A percentile compares a stretch with the other conserved stretches of the same genome.
phyloP scores from a whole-genome alignment of 2,329 filamentous ascomycete species.

The Aspergillus sp. region DNA sequence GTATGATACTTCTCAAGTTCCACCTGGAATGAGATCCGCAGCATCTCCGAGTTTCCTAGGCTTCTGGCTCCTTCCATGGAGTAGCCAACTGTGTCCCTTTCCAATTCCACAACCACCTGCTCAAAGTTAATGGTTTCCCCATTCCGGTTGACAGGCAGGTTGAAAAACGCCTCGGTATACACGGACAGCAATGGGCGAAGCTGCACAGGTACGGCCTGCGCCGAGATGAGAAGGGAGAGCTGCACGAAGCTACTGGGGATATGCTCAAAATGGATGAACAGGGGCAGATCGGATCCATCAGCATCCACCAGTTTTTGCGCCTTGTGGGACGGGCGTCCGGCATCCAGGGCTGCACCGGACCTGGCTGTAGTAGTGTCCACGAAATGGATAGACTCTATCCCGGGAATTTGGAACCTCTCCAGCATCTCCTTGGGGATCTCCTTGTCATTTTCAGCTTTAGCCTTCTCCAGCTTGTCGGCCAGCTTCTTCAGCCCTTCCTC shows the following conservation, averaged over 20 bases:
- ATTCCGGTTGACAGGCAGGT: constrained; percentile 76
- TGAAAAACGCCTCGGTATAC: constrained; percentile 92
- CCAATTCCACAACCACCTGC: constrained; percentile 85
- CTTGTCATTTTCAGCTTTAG: constrained; percentile 84
- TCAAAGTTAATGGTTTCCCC: constrained; percentile 83
- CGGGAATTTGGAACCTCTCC: constrained; percentile 77
- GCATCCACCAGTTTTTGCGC: constrained; percentile 76
- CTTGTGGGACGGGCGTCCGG: constrained; percentile 67
- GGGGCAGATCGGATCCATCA: constrained; percentile 63
- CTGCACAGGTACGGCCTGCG: constrained; percentile 72
- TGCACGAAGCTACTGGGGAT: constrained; percentile 92
- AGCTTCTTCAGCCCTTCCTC: constrained; percentile 77
- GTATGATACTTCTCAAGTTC: constrained; percentile 85
- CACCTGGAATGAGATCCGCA: constrained; percentile 79
- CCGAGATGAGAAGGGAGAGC: constrained; percentile 77
- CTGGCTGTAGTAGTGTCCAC: constrained; percentile 84
- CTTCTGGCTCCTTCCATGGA: constrained; percentile 66
- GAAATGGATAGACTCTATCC: constrained; percentile 90
- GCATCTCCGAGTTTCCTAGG: constrained; percentile 77
- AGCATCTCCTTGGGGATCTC: constrained; percentile 82
- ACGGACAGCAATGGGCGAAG: constrained; percentile 81
- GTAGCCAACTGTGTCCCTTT: constrained; percentile 88
- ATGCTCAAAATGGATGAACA: constrained; percentile 97
- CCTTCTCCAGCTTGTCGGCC: constrained; percentile 72
- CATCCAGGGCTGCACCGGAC: constrained; percentile 71